These are phyloP conservation scores for Mucor circinelloides DNA, from an alignment of 371 early-diverging fungal species.

Conservation along the genomic window DNA sequence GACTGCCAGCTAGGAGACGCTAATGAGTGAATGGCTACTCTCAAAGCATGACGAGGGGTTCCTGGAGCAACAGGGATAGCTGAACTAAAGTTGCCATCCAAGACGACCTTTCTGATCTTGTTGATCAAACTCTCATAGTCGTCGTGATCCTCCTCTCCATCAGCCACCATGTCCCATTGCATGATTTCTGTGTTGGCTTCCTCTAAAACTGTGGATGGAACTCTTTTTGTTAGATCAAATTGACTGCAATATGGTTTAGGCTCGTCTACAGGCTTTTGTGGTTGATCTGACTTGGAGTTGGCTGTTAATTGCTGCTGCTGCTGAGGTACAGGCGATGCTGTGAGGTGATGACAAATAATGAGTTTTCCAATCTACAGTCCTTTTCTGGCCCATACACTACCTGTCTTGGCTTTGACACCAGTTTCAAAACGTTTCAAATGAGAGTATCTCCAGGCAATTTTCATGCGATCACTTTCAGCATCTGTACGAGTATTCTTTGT, in stretches of 20 bases:
- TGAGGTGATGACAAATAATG: not conserved
- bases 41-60: constrained; percentile 62
- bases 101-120: constrained; percentile 57
- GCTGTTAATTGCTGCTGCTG: constrained; percentile 8
- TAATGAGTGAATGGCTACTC: constrained; percentile 80
- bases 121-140: constrained; percentile 63
- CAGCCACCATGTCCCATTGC: constrained; percentile 33
- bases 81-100: constrained; percentile 66
- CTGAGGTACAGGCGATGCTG: constrained; percentile 30
- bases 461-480: constrained; percentile 68
- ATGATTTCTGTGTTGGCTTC: constrained; percentile 49
- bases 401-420: constrained; percentile 35
- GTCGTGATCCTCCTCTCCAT: constrained; percentile 33
- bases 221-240: constrained; percentile 79
- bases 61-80: constrained; percentile 47
- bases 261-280: constrained; percentile 19
- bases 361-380: not conserved
- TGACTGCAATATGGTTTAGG: constrained; percentile 67
- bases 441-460: constrained; percentile 95
- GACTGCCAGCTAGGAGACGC: constrained; percentile 79
- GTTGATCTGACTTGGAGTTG: constrained; percentile 3
- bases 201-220: constrained; percentile 54
- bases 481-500: constrained; percentile 32
- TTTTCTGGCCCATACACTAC: constrained; percentile 8
- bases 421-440: constrained; percentile 70